A percentile compares a stretch with the other conserved stretches of the same genome.
Conservation (phyloP, 1,284 basidiomycete species). For the Quambalaria eucalypti region DNA sequence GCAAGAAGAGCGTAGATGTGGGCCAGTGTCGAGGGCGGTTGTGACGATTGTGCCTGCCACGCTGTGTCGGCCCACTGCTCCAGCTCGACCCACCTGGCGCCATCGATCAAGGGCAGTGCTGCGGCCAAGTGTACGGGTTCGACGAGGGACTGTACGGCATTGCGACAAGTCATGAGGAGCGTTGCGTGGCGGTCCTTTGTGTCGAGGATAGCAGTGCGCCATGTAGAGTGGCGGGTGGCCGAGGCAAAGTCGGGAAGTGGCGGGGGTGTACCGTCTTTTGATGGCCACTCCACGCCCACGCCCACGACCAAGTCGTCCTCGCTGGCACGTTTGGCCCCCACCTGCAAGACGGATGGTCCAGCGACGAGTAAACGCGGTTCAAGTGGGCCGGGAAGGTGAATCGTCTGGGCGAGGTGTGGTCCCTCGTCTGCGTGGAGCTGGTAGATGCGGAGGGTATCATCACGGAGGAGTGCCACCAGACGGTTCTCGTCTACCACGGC, state of each 20-base stretch:
- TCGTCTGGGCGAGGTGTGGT: slow-evolving; percentile 17
- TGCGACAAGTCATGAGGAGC: slow-evolving; percentile 7
- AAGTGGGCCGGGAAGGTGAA: slow-evolving; percentile 21
- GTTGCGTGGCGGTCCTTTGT: neutral
- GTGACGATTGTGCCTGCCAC: neutral
- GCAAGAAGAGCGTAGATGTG: neutral
- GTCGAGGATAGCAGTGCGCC: neutral
- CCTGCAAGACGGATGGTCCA: neutral
- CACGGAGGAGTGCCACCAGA: slow-evolving; percentile 34
- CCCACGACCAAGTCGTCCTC: neutral
- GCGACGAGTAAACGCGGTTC: slow-evolving; percentile 27
- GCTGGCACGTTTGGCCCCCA: neutral
- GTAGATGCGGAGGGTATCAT: slow-evolving; percentile 33
- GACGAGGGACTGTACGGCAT: slow-evolving; percentile 10
- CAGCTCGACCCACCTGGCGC: slow-evolving; percentile 3
- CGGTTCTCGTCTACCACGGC: slow-evolving; percentile 10
- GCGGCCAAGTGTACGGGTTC: neutral
- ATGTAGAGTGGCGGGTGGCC: neutral
- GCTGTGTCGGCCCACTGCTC: slow-evolving; percentile 1
- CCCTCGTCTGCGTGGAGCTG: slow-evolving; percentile 17
- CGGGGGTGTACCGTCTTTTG: neutral
- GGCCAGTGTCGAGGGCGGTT: neutral
- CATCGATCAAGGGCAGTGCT: slow-evolving; percentile 3
- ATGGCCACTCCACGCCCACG: no score
- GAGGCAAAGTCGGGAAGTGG: neutral